Conservation (phyloP, 2,329 filamentous ascomycete genomes). For the Nannizziopsis barbatae region DNA sequence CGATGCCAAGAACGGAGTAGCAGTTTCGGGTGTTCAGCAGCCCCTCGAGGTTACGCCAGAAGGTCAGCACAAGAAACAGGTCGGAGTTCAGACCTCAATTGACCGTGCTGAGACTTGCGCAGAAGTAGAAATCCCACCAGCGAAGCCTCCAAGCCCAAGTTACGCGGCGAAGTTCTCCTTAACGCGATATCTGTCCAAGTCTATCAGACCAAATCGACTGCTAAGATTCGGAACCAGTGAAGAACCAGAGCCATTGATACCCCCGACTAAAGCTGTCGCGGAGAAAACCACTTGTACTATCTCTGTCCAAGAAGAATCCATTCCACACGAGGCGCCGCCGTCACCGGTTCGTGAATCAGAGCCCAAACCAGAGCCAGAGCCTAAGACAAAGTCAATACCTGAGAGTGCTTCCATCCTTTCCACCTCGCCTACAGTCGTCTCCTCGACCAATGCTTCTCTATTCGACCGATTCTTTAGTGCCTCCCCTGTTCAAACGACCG, state of each 20-base stretch:
- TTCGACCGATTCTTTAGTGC: conserved; percentile 7
- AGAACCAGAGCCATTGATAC: neutral
- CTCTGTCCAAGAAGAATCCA: neutral
- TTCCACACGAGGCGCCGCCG: neutral
- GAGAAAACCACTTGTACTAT: neutral
- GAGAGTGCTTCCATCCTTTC: conserved; percentile 3
- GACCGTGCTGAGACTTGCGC: neutral
- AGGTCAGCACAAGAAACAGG: neutral
- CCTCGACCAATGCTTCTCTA: conserved; percentile 8
- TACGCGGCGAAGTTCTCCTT: conserved; percentile 7
- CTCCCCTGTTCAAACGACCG: neutral
- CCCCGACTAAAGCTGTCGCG: neutral
- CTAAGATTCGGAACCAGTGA: neutral
- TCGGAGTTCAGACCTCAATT: neutral
- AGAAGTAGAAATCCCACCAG: neutral
- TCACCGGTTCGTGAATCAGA: neutral
- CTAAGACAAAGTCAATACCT: neutral
- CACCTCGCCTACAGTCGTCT: neutral
- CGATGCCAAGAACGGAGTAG: conserved; percentile 1
- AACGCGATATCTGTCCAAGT: conserved; percentile 6
- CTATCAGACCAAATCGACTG: conserved; percentile 1
- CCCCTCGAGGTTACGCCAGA: conserved; percentile 1
- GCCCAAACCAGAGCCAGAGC: neutral
- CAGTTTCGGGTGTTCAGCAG: neutral
- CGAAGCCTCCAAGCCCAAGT: neutral